Percentiles rank a stretch among this genome's conserved stretches.
These are phyloP conservation scores for Megacollybia platyphylla DNA, from an alignment of 1,284 basidiomycete genomes.

Conservation along the genomic window DNA sequence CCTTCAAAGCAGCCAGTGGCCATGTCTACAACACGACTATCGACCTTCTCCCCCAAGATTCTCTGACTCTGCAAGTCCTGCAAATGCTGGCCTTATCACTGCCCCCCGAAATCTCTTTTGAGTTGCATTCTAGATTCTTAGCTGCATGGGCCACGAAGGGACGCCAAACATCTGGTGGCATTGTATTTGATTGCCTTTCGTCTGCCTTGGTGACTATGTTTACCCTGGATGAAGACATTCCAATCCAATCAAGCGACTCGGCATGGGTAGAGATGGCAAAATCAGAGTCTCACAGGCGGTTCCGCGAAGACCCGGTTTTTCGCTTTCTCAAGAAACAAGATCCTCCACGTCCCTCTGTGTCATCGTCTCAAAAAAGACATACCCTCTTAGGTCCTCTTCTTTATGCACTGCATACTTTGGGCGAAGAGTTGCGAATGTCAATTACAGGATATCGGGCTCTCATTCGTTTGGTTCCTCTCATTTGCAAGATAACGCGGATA, in stretches of 20 bases:
- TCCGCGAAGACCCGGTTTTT: slow-evolving; percentile 47
- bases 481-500: slow-evolving; percentile 54
- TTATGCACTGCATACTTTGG: slow-evolving; percentile 66
- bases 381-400: slow-evolving; percentile 38
- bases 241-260: slow-evolving; percentile 11
- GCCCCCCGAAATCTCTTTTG: slow-evolving; percentile 39
- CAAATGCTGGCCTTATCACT: slow-evolving; percentile 49
- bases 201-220: slow-evolving; percentile 39
- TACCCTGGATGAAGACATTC: slow-evolving; percentile 19
- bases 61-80: slow-evolving; percentile 46
- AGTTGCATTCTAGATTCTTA: slow-evolving; percentile 45
- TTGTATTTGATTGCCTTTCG: slow-evolving; percentile 46
- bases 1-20: slow-evolving; percentile 35
- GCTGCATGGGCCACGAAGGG: slow-evolving; percentile 35
- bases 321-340: slow-evolving; percentile 29
- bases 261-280: slow-evolving; percentile 20
- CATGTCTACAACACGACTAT: slow-evolving; percentile 29
- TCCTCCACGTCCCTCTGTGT: slow-evolving; percentile 9
- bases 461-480: slow-evolving; percentile 46
- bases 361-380: slow-evolving; percentile 19
- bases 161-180: slow-evolving; percentile 25
- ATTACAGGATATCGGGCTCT: slow-evolving; percentile 42
- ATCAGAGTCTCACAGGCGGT: slow-evolving; percentile 26
- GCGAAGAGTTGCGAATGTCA: slow-evolving; percentile 52
- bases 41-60: slow-evolving; percentile 35